Conservation (phyloP, 148 eudicot genomes). For the Chenopodium album region DNA sequence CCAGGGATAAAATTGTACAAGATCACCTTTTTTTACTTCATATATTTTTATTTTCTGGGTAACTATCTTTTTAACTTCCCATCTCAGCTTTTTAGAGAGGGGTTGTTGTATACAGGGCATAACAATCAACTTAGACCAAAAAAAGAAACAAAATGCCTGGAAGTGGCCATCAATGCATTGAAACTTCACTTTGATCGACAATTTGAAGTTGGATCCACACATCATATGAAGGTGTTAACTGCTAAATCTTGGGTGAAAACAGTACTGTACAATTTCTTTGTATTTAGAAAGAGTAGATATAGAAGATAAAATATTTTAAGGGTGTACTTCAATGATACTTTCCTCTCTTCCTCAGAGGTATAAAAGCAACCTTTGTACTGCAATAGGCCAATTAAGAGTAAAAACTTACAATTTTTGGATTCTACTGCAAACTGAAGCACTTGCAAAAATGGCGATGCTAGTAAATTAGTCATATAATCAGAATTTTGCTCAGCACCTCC, state of each 20-base stretch:
- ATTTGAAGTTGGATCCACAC: too few species aligned
- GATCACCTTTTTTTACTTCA: background rate
- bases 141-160: background rate
- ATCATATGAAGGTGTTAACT: too few species aligned
- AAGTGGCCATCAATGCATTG: background rate
- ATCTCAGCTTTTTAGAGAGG: background rate
- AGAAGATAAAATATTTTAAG: background rate
- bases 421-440: constrained; percentile 64
- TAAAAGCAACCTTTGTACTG: background rate
- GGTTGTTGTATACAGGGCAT: background rate
- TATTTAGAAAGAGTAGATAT: background rate
- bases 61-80: background rate
- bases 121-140: background rate
- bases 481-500: constrained; percentile 26
- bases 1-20: background rate
- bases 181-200: too few species aligned
- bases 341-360: background rate
- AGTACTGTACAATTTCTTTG: background rate
- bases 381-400: background rate
- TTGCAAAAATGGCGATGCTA: constrained; percentile 56
- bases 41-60: background rate
- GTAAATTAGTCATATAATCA: constrained; percentile 28
- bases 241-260: too few species aligned
- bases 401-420: constrained; percentile 58
- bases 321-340: too few species aligned